Evolutionary conservation across 2,329 filamentous ascomycete species (phyloP), one percentile per base, ranked within the genome.

Genomic region (Didymosphaeria variabile): DNA sequence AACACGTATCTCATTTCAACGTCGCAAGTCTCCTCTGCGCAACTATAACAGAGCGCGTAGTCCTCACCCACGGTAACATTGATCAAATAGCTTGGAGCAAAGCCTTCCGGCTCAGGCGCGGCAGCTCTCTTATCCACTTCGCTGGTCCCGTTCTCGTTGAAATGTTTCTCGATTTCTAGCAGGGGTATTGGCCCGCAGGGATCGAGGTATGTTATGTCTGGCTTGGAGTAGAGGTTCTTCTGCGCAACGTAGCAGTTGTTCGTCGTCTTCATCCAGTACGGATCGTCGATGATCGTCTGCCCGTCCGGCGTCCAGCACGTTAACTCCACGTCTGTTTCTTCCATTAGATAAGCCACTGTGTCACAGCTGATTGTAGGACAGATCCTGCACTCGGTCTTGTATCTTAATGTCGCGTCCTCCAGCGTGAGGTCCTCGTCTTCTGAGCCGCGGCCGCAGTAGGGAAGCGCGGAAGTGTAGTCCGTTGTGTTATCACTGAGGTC

Each of bases 181-280:
- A 66, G 59, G 0, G 73, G 73, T 23, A 74, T 67, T 1, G 72
- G 73, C 1, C 73, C 71, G 59, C 72, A 75, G 34, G 65, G 60
- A 46, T 74, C 69, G 12, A 76, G 69, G 51, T 67, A 63, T 6
- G 63, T 63, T 12, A 65, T 65, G 45, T 74, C 64, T 6, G 72
- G 72, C 15, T 67, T 67, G 9, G 61, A 64, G 54, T 71, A 69
- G 4, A 76, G 61, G 10, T 64, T 64, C 19, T 70, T 74, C 31
- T 65, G 58, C 1, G 71, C 66, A 26, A 76, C 70, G 56, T 74
- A 76, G 62, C 72, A 76, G 54, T 74, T 74, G 57, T 73, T 70
- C 23, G 69, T 72, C 29, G 73, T 76, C 40, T 74, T 76, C 17
- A 70, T 23, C 68, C 68, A 72, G 57, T 69, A 70, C 67, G 69